Base-by-base conservation (phyloP, 108 stramenopile genomes). In the Skeletonema potamos region DNA sequence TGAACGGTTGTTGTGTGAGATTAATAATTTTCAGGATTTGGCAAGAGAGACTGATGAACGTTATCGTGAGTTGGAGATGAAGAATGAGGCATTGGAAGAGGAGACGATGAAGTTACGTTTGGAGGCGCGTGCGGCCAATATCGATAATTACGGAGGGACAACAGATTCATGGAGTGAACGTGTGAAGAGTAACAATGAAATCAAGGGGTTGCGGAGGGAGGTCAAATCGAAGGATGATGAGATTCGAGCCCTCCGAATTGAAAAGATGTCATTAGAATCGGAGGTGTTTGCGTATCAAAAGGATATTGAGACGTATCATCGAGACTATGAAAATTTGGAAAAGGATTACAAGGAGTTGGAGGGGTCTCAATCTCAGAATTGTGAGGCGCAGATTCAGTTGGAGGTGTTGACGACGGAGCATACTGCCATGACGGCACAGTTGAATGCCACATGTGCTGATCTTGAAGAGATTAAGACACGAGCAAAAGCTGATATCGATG, bases 301-400 rank as follows among this genome's bases (percentile, higher is more conserved):
- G 62, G 87, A 96, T 64, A 77, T 91, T 6, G 58, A 79, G 22
- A 79, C 79, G 26, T 56, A 89, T 12, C 68, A 70, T 46, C 70
- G 87, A 28, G 74, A 83, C 66, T 89, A 84, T 59, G 90, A 92
- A 29, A 88, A 88, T 60, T 68, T 96, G 36, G 80, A 89, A 41
- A 76, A 54, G 32, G 92, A 96, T 70, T 90, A 84, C 64, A 83
- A 85, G 27, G 85, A 86, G 55, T 57, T 96, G 36, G 79, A 87
- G 34, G 74, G 85, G 6, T 87, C 86, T 11, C 92, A 85, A 27
- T 83, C 85, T 26, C 79, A 87, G 33, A 92, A 89, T 73, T 87
- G 77, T 46, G 95, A 96, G 65, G 95, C 95, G 6, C 88, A 89
- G 66, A 96, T 96, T 27, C 89, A 92, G 70, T 82, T 96, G 3